phyloP scores from a whole-genome alignment of 306 rosid species.

The Urtica urens region DNA sequence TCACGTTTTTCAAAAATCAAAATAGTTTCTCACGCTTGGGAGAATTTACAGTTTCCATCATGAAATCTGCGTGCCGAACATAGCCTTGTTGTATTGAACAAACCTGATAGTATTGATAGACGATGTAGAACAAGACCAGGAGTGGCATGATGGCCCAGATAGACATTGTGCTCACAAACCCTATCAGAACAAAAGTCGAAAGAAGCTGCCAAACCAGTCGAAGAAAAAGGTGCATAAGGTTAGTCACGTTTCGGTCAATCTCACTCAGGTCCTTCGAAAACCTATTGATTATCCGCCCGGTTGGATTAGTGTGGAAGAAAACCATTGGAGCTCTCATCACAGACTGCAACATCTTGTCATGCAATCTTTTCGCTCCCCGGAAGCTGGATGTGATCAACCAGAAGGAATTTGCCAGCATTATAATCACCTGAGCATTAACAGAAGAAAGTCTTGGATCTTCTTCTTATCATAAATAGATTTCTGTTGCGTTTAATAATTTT shows the following conservation, averaged over 20 bases:
- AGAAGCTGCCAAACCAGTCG: constrained; percentile 72
- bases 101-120: constrained; percentile 80
- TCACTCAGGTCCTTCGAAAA: constrained; percentile 76
- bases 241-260: constrained; percentile 52
- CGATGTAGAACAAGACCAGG: constrained; percentile 57
- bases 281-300: constrained; percentile 79
- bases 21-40: no score
- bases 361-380: constrained; percentile 57
- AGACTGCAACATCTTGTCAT: constrained; percentile 43
- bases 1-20: no score
- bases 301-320: constrained; percentile 87
- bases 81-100: neutral
- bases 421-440: constrained; percentile 40
- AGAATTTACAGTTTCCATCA: no score
- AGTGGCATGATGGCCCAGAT: constrained; percentile 88
- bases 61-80: no score
- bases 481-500: no score
- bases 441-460: no score
- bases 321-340: constrained; percentile 67
- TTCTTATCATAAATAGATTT: no score
- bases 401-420: constrained; percentile 53
- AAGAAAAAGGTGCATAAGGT: constrained; percentile 31
- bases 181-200: constrained; percentile 72
- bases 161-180: constrained; percentile 73
- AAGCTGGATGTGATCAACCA: constrained; percentile 72